Evolutionary conservation across 495 filamentous ascomycete genomes (phyloP).

Genomic region (Hypoxylon rickii): DNA sequence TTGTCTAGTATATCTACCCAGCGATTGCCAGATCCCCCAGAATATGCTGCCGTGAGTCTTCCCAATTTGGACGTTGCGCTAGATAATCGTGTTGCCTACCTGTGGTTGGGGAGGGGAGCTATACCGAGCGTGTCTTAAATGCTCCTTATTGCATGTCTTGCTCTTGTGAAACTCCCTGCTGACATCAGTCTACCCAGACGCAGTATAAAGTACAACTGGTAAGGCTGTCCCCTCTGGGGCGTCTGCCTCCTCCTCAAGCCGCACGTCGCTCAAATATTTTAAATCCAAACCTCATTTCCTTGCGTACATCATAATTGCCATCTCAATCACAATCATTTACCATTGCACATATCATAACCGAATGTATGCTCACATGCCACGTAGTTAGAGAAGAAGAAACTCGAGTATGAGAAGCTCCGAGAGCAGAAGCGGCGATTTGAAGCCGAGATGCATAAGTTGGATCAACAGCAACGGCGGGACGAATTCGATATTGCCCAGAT

Average conservation of each 20-base stretch:
- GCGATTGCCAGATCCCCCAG: constrained; percentile 47
- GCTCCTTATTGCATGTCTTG: constrained; percentile 35
- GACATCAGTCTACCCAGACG: constrained; percentile 45
- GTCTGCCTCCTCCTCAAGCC: constrained; percentile 10
- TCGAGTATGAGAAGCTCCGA: constrained; percentile 82
- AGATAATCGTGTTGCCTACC: neutral
- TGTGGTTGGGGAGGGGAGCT: constrained; percentile 9
- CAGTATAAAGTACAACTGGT: constrained; percentile 66
- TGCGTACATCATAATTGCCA: constrained; percentile 5
- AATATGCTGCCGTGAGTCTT: constrained; percentile 50
- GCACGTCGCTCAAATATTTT: constrained; percentile 17
- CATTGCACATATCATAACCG: constrained; percentile 7
- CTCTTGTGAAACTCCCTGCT: constrained; percentile 38
- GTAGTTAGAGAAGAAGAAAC: constrained; percentile 89
- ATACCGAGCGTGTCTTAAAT: constrained; percentile 36
- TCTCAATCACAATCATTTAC: neutral
- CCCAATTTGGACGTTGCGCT: constrained; percentile 8
- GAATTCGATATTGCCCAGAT: constrained; percentile 82
- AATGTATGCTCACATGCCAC: constrained; percentile 33
- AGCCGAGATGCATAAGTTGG: constrained; percentile 83
- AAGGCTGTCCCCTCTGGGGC: constrained; percentile 36
- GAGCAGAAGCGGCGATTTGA: constrained; percentile 85
- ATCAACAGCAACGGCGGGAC: constrained; percentile 77
- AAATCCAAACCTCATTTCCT: neutral
- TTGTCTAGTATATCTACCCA: constrained; percentile 69